Conservation (phyloP, 495 filamentous ascomycete species). For the Neurospora sp. region DNA sequence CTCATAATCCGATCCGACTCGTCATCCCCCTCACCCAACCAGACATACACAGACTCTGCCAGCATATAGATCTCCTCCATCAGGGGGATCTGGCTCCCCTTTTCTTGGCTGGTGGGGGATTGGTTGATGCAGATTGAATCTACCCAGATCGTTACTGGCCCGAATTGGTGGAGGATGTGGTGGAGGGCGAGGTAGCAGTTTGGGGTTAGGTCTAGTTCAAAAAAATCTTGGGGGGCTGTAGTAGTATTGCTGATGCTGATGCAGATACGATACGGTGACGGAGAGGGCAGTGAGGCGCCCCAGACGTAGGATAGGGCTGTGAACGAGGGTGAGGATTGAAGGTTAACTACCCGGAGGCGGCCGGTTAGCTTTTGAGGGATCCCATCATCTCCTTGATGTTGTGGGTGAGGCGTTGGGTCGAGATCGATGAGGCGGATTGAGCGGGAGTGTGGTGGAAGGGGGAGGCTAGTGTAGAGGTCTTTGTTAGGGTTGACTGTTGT, state of each 20-base stretch:
- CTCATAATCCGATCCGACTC: conserved; percentile 1
- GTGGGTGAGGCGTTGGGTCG: neutral
- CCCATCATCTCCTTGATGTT: neutral
- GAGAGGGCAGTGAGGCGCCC: neutral
- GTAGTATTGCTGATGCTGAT: neutral
- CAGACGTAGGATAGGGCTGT: conserved; percentile 5
- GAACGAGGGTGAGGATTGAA: neutral
- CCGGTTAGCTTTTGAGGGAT: neutral
- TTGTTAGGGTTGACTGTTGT: neutral
- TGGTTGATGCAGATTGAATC: conserved; percentile 33
- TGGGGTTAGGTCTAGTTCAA: neutral
- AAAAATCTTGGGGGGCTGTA: too few relatives aligned
- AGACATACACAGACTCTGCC: conserved; percentile 19
- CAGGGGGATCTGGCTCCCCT: conserved; percentile 18
- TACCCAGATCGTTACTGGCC: conserved; percentile 7
- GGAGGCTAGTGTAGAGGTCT: neutral
- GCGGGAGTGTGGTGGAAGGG: neutral
- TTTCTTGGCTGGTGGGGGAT: conserved; percentile 14
- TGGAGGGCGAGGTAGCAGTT: conserved; percentile 2
- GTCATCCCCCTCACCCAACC: conserved; percentile 18
- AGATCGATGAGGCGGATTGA: neutral
- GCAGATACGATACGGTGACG: neutral
- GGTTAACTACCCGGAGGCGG: neutral
- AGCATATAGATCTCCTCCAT: conserved; percentile 26
- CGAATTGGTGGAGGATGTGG: neutral